phyloP scores from a whole-genome alignment of 176 grass and related monocot genomes.

The Musa troglodytarum region DNA sequence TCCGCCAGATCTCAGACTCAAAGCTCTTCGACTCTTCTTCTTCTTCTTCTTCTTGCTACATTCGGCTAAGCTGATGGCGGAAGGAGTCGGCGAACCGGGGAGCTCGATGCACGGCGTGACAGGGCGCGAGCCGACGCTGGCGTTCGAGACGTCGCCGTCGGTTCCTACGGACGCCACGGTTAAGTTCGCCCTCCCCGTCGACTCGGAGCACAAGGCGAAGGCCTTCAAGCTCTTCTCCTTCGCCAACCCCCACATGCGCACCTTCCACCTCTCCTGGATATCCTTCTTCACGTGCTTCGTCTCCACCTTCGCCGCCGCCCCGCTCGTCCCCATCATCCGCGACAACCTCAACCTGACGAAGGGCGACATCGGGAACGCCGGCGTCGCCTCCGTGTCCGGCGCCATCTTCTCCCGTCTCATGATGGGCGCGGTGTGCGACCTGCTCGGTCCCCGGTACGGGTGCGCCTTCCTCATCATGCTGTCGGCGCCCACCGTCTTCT shows the following conservation, averaged over 20 bases:
- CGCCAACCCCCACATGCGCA: slow-evolving; percentile 59
- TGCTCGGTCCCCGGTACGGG: slow-evolving; percentile 63
- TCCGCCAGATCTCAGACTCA: too few relatives aligned
- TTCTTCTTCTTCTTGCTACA: too few relatives aligned
- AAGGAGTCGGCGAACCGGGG: slow-evolving; percentile 30
- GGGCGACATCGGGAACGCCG: slow-evolving; percentile 76
- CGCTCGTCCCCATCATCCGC: slow-evolving; percentile 69
- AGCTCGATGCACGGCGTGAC: slow-evolving; percentile 63
- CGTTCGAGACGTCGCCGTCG: slow-evolving; percentile 26
- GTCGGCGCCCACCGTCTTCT: slow-evolving; percentile 57
- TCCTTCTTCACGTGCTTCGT: slow-evolving; percentile 97
- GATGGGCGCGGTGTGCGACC: slow-evolving; percentile 78
- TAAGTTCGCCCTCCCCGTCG: slow-evolving; percentile 60
- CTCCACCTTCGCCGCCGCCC: slow-evolving; percentile 76
- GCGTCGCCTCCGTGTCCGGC: slow-evolving; percentile 70
- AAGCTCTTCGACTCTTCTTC: too few relatives aligned
- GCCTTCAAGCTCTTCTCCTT: slow-evolving; percentile 51
- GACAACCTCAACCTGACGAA: slow-evolving; percentile 62
- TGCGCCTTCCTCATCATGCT: slow-evolving; percentile 84
- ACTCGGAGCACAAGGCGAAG: slow-evolving; percentile 88
- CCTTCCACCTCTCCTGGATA: slow-evolving; percentile 82
- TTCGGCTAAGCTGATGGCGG: neutral
- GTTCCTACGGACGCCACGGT: neutral
- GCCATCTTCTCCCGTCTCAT: slow-evolving; percentile 80
- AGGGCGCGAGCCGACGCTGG: slow-evolving; percentile 40